A percentile compares a stretch with the other conserved stretches of the same genome.
Conservation (phyloP, 2,329 filamentous ascomycete species). For the Cordyceps tenuipes region DNA sequence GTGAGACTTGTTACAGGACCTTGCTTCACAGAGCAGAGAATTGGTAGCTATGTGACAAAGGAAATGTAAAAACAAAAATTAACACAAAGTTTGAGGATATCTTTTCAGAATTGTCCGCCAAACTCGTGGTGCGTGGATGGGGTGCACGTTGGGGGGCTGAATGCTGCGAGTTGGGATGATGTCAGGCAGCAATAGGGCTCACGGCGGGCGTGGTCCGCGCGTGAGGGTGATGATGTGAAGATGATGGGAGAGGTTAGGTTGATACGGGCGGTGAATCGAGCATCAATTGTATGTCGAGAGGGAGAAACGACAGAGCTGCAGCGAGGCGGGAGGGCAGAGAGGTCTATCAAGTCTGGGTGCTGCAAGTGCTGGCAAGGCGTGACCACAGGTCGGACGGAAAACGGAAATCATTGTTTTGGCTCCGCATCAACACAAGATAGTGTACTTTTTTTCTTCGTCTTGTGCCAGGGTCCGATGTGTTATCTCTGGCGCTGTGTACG, state of each 20-base stretch:
- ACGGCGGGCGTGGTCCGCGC: neutral
- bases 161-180: neutral
- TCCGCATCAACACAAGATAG: conserved; percentile 5
- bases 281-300: neutral
- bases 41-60: neutral
- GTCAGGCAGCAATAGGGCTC: conserved; percentile 10
- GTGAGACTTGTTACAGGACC: conserved; percentile 3
- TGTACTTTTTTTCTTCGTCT: neutral
- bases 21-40: neutral
- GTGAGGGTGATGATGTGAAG: conserved; percentile 2
- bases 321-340: conserved; percentile 2
- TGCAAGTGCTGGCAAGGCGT: too few relatives aligned
- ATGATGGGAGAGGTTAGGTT: neutral
- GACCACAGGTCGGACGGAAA: neutral
- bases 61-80: neutral
- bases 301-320: conserved; percentile 1
- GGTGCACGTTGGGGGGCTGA: neutral
- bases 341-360: conserved; percentile 8
- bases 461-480: conserved; percentile 1
- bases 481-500: neutral
- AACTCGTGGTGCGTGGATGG: neutral
- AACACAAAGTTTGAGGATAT: neutral
- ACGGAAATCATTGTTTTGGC: conserved; percentile 7
- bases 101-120: neutral
- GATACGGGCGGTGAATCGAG: conserved; percentile 6